Conservation (phyloP, 2,329 filamentous ascomycete genomes). For the Zasmidium citrigriseum region DNA sequence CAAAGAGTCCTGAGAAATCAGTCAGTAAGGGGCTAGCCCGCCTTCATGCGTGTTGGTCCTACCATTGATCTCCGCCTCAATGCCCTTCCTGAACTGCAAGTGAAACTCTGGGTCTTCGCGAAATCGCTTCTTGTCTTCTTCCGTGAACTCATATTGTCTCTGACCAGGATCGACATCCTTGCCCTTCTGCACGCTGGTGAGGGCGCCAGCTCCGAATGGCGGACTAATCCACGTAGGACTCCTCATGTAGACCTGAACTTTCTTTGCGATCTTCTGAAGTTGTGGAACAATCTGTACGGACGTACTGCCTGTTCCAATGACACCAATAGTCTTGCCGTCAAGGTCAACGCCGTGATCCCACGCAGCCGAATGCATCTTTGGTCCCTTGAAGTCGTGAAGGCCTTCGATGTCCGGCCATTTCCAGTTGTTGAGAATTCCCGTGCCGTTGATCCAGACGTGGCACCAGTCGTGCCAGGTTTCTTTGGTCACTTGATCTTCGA, state of each 20-base stretch:
- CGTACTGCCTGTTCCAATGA: conserved; percentile 48
- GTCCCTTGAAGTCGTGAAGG: conserved; percentile 47
- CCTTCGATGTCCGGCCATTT: conserved; percentile 41
- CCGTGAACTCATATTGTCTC: conserved; percentile 46
- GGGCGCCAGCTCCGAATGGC: conserved; percentile 39
- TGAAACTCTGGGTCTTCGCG: conserved; percentile 44
- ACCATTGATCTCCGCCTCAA: conserved; percentile 53
- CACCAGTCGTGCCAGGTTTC: conserved; percentile 40
- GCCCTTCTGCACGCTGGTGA: conserved; percentile 30
- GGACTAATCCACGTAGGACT: conserved; percentile 42
- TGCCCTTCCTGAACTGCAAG: conserved; percentile 47
- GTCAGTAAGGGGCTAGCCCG: conserved; percentile 33
- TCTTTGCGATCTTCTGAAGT: conserved; percentile 38
- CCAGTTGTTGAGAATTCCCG: conserved; percentile 39
- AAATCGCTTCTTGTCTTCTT: conserved; percentile 41
- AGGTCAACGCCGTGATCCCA: conserved; percentile 50
- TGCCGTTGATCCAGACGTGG: conserved; percentile 46
- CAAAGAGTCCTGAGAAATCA: conserved; percentile 43
- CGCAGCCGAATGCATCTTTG: conserved; percentile 43
- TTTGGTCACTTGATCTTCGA: conserved; percentile 39
- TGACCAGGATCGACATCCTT: conserved; percentile 27
- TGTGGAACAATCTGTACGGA: conserved; percentile 44
- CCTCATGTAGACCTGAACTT: conserved; percentile 39
- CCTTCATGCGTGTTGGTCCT: conserved; percentile 50
- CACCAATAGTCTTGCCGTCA: conserved; percentile 40